Evolutionary conservation across 1,284 basidiomycete genomes (phyloP).

Genomic region (Sanguinoderma infundibulare): DNA sequence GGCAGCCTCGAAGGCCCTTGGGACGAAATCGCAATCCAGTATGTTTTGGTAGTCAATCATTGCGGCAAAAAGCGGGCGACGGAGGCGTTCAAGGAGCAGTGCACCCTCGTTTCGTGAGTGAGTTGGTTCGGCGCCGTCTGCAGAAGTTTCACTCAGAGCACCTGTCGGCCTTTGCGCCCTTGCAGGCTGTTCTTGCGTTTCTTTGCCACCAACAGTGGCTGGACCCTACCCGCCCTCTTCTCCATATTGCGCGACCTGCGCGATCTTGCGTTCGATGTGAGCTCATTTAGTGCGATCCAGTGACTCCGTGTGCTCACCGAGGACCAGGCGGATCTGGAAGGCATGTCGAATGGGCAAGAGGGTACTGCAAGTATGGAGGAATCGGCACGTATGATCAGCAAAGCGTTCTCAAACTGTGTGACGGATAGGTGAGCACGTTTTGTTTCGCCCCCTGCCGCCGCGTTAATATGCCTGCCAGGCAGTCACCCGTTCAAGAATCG

Average conservation of each 20-base stretch:
- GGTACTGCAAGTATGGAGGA: slow-evolving; percentile 85
- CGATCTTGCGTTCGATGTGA: slow-evolving; percentile 78
- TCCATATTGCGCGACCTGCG: slow-evolving; percentile 80
- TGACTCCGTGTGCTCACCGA: not conserved
- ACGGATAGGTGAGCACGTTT: slow-evolving; percentile 74
- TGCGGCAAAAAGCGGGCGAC: slow-evolving; percentile 64
- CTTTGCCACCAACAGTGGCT: slow-evolving; percentile 77
- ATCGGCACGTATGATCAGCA: slow-evolving; percentile 88
- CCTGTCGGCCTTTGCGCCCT: not conserved
- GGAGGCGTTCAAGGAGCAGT: slow-evolving; percentile 80
- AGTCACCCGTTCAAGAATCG: slow-evolving; percentile 73
- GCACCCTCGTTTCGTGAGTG: slow-evolving; percentile 35
- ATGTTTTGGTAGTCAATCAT: slow-evolving; percentile 73
- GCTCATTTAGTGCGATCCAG: slow-evolving; percentile 5
- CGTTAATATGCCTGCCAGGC: slow-evolving; percentile 16
- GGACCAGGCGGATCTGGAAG: slow-evolving; percentile 70
- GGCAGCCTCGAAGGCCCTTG: slow-evolving; percentile 72
- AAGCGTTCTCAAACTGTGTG: slow-evolving; percentile 91
- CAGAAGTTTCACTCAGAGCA: slow-evolving; percentile 20
- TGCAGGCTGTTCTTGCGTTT: slow-evolving; percentile 75
- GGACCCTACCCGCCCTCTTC: slow-evolving; percentile 83
- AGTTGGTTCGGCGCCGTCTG: slow-evolving; percentile 8
- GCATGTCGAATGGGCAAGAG: slow-evolving; percentile 58
- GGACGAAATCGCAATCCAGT: slow-evolving; percentile 84
- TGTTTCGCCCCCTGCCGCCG: not conserved